Conservation (phyloP, 495 filamentous ascomycete genomes). For the Glarea lozoyensis region DNA sequence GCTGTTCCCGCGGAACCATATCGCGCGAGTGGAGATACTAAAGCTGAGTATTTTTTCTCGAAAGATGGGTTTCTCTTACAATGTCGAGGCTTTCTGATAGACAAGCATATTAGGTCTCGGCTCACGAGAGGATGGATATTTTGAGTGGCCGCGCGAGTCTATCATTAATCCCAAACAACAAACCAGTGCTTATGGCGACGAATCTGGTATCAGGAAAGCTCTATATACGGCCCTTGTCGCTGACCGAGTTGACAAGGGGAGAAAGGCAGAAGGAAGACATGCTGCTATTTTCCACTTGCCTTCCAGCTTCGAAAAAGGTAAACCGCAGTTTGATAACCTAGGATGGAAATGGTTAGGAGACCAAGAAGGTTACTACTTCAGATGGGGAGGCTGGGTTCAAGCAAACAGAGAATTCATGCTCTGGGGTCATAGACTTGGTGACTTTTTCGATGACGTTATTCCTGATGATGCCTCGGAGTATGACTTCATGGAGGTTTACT, state of each 20-base stretch:
- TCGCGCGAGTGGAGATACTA: neutral
- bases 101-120: slow-evolving; percentile 10
- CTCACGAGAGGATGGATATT: slow-evolving; percentile 13
- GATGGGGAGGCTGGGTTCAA: slow-evolving; percentile 3
- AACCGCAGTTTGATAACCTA: neutral
- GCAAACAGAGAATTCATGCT: slow-evolving; percentile 6
- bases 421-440: neutral
- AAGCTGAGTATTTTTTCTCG: neutral
- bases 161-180: slow-evolving; percentile 4
- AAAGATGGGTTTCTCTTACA: slow-evolving; percentile 1
- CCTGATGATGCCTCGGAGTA: slow-evolving; percentile 6
- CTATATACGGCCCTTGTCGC: slow-evolving; percentile 12
- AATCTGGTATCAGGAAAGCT: slow-evolving; percentile 2
- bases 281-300: slow-evolving; percentile 10
- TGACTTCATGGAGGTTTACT: slow-evolving; percentile 6
- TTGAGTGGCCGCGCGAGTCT: slow-evolving; percentile 4
- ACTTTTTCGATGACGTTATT: slow-evolving; percentile 1
- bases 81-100: slow-evolving; percentile 17
- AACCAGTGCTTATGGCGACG: slow-evolving; percentile 10
- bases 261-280: slow-evolving; percentile 7
- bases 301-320: slow-evolving; percentile 2
- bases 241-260: slow-evolving; percentile 5
- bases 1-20: slow-evolving; percentile 1
- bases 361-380: slow-evolving; percentile 6
- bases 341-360: slow-evolving; percentile 3